Base-by-base conservation (phyloP, 306 rosid species). In the Prunus mume region DNA sequence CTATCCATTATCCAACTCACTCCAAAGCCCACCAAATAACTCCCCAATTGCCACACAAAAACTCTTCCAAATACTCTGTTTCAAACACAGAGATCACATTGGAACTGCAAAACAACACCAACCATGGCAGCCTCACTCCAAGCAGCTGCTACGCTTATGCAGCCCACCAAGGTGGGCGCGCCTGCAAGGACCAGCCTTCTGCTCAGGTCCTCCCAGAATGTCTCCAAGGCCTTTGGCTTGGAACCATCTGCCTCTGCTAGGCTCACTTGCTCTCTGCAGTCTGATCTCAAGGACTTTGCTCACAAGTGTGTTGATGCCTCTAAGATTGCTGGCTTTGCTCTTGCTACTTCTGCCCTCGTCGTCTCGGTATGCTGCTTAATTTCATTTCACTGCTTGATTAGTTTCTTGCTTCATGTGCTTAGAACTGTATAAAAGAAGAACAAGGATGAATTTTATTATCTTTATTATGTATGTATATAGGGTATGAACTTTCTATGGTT, bases 41-140 rank as follows among this genome's bases (percentile, higher is more conserved):
- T 78, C 38, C 17, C 72, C 77, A 9, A 12, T 12, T 17, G 51
- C 77, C 70, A 65, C 76, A 64, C 82, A 79, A 81, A 81, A 76
- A 22, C 81, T 15, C 71, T 80, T 27, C 30, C 78, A 73, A 71
- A 47, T 64, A 71, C 76, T 25, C 71, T 2, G 28, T 73, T 64
- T 66, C 18, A 70, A 34, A 70, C 50, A n/a, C 64, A n/a, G 62
- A 49, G 14, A 57, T 68, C 71, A 74, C 58, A 52, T 0, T 19
- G 46, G 15, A 46, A 9, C 1, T 27, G 54, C 52, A 41, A 50
- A 17, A 46, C 58, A 52, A 32, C 56, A 54, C 64, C 64, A 75
- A 67, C 85, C 74, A 95, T 95, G 99, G 99, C 99, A 83, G 90
- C 99, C 66, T 95, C 99, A n/a, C 82, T 95, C 1, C 99, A 95